Base-by-base conservation (phyloP, 2,329 filamentous ascomycete genomes). In the Hypoxylon sp. region DNA sequence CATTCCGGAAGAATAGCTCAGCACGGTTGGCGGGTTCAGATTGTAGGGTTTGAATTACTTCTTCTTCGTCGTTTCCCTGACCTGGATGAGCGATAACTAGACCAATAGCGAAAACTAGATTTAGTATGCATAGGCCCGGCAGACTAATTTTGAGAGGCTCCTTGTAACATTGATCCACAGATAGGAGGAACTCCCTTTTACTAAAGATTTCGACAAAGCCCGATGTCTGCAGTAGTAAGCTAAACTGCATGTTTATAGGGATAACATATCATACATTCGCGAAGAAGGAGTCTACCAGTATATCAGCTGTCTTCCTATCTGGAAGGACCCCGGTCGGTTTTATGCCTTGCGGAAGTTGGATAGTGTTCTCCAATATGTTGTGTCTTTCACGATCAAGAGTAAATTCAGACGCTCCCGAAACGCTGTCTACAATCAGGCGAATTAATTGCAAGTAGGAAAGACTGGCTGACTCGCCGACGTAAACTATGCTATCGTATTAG, bases 71-170 rank as follows among this genome's bases (percentile, higher is more conserved):
- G 34, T 80, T 86, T 2, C 82, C 84, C 0, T 80, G 79, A n/a
- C 76, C 72, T 2, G 87, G 86, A 17, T 83, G 83, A 1, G 87
- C 86, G 75, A 90, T 81, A 2, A 86, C 84, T 19, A 91, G 80
- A 1, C 90, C 90, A 55, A 90, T 87, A 1, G 90, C 87, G 50
- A 91, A 85, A 0, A 88, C 85, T 5, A 91, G 80, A 70, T 89
- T 87, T 14, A 92, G 75, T 7, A 89, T 79, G 72, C 89, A 91
- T 6, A 90, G 78, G 70, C 85, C 85, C 0, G 84, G 81, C 5
- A 83, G 81, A 17, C 84, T 81, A 0, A 83, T 80, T 5, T 79
- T 79, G 0, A 87, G 79, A 0, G 87, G 86, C 67, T 87, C 83
- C 6, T 79, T 77, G 69, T 90, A 90, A 74, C 84, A 89, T 36